Percentiles rank a stretch among this genome's conserved stretches.
These are phyloP conservation scores for Rauvolfia tetraphylla DNA, from an alignment of 257 asterid genomes.

Conservation along the genomic window DNA sequence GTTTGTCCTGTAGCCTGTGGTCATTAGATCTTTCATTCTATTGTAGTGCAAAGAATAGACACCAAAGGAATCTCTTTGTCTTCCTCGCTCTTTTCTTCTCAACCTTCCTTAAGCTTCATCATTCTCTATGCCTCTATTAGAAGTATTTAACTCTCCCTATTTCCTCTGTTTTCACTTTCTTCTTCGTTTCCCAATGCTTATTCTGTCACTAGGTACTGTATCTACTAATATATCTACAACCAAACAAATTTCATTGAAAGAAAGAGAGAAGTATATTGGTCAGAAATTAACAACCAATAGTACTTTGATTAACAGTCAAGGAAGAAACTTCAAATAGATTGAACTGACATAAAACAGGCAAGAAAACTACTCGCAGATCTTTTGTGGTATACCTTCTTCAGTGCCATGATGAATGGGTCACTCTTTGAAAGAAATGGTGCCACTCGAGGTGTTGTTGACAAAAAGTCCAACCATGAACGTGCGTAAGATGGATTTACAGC, in stretches of 20 bases:
- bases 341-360: not conserved
- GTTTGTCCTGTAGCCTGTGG: not conserved
- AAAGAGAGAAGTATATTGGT: not conserved
- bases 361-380: not conserved
- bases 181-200: not conserved
- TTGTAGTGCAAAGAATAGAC: not conserved
- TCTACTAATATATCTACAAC: not conserved
- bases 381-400: conserved; percentile 54
- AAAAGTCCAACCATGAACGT: conserved; percentile 73
- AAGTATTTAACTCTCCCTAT: not conserved
- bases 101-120: not conserved
- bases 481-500: conserved; percentile 78
- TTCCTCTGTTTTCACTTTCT: not conserved
- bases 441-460: conserved; percentile 82
- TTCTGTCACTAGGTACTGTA: not conserved
- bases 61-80: not conserved
- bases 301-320: not conserved
- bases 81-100: not conserved
- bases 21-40: not conserved
- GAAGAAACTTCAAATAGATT: not conserved
- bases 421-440: conserved; percentile 73
- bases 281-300: not conserved
- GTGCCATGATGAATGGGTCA: conserved; percentile 72
- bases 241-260: not conserved
- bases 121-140: not conserved